phyloP scores from a whole-genome alignment of 2,329 filamentous ascomycete genomes.

The Bimuria novae-zelandiae region DNA sequence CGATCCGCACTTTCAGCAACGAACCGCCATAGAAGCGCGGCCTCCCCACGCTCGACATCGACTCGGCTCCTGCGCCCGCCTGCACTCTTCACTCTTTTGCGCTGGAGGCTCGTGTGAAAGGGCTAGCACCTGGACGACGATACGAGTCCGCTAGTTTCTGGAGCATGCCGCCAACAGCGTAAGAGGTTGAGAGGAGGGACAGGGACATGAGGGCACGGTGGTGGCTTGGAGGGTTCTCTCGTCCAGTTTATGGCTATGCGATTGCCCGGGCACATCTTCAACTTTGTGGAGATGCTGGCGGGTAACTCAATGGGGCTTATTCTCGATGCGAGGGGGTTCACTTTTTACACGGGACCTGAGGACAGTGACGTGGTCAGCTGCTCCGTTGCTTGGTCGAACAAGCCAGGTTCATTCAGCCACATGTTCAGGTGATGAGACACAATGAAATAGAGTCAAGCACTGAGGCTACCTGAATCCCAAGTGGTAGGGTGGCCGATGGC shows the following conservation, averaged over 20 bases:
- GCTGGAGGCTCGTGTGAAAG: conserved; percentile 44
- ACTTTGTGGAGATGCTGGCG: conserved; percentile 42
- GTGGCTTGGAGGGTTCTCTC: conserved; percentile 65
- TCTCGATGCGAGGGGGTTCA: conserved; percentile 93
- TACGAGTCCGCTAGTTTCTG: conserved; percentile 74
- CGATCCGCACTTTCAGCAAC: conserved; percentile 77
- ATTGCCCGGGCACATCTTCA: conserved; percentile 67
- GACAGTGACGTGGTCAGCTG: conserved; percentile 38
- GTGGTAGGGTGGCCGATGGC: conserved; percentile 50
- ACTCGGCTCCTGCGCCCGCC: conserved; percentile 56
- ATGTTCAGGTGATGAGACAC: conserved; percentile 80
- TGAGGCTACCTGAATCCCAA: conserved; percentile 64
- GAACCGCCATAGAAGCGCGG: conserved; percentile 99
- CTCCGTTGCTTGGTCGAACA: conserved; percentile 68
- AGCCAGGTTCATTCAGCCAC: conserved; percentile 60
- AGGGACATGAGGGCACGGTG: conserved; percentile 24
- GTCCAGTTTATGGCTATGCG: conserved; percentile 98
- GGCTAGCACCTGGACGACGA: conserved; percentile 73
- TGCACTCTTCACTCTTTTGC: conserved; percentile 53
- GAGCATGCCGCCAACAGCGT: conserved; percentile 27
- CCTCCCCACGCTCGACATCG: conserved; percentile 57
- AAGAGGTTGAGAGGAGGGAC: conserved; percentile 39
- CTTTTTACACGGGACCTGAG: conserved; percentile 51
- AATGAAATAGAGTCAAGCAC: conserved; percentile 99
- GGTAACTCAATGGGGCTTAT: conserved; percentile 99